Evolutionary conservation across 306 rosid species (phyloP).

Genomic region (Vachellia collinsii): DNA sequence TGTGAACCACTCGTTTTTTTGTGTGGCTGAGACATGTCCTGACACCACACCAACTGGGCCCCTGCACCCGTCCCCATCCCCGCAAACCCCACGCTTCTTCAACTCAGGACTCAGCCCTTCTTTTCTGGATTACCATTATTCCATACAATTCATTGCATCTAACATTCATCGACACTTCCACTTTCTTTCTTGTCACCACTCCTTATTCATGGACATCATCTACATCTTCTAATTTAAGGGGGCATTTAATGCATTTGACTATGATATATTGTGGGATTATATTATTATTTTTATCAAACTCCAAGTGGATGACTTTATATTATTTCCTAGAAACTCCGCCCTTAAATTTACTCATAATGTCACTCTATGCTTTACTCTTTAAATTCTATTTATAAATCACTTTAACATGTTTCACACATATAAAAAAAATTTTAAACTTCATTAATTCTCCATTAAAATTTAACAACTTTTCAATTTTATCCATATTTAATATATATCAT

Average conservation of each 20-base stretch:
- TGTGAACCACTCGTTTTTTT: conserved; percentile 5
- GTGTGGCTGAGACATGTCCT: conserved; percentile 8
- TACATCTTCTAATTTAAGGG: background rate
- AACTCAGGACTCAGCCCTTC: background rate
- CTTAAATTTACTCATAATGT: no score
- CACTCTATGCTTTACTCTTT: no score
- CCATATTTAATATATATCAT: no score
- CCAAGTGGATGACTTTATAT: background rate
- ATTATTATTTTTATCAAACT: background rate
- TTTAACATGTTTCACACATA: no score
- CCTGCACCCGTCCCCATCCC: background rate
- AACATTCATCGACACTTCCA: background rate
- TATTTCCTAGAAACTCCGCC: no score
- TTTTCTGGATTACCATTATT: background rate
- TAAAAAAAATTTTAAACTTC: no score
- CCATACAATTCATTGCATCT: background rate
- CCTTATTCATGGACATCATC: background rate
- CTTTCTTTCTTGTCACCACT: background rate
- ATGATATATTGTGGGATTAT: background rate
- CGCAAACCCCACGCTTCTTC: background rate
- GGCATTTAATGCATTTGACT: background rate
- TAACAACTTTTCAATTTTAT: no score
- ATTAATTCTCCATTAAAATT: no score
- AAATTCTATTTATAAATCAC: no score
- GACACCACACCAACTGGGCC: background rate